Conservation (phyloP, 352 stramenopile species). For the Phytophthora uliginosa region DNA sequence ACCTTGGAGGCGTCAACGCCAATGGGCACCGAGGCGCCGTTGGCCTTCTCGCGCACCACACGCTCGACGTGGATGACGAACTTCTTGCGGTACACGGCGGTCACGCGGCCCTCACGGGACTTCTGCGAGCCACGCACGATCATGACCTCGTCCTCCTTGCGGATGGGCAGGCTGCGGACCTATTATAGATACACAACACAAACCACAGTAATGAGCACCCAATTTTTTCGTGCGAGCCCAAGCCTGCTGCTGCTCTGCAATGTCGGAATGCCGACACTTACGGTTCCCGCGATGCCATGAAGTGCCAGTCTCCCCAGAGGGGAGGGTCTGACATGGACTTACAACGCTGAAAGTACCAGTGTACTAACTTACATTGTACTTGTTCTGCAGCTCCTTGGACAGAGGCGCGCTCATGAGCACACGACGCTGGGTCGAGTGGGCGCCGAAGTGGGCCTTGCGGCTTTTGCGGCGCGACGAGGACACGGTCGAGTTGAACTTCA, state of each 20-base stretch:
- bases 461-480: conserved; percentile 98
- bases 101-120: conserved; percentile 99
- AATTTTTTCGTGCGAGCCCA: neutral
- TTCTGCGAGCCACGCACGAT: conserved; percentile 99
- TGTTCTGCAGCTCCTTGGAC: conserved; percentile 99
- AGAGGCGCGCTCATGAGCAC: conserved; percentile 98
- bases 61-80: conserved; percentile 99
- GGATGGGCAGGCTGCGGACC: conserved; percentile 98
- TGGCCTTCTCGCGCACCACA: conserved; percentile 99
- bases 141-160: conserved; percentile 99
- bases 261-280: conserved; percentile 67
- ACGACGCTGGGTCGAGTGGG: conserved; percentile 96
- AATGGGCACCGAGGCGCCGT: conserved; percentile 96
- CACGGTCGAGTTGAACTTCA: conserved; percentile 96
- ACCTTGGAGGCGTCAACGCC: conserved; percentile 99
- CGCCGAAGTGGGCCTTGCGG: conserved; percentile 99
- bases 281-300: conserved; percentile 90
- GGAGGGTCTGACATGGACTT: conserved; percentile 88
- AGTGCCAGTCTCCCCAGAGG: conserved; percentile 70
- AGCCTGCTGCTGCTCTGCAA: conserved; percentile 10
- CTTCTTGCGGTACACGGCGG: conserved; percentile 99
- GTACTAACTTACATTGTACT: conserved; percentile 98
- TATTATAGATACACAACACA: conserved; percentile 31
- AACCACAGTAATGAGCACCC: conserved; percentile 7
- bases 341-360: conserved; percentile 88